Conservation (phyloP, 140 eudicot species). For the Senecio squalidus region DNA sequence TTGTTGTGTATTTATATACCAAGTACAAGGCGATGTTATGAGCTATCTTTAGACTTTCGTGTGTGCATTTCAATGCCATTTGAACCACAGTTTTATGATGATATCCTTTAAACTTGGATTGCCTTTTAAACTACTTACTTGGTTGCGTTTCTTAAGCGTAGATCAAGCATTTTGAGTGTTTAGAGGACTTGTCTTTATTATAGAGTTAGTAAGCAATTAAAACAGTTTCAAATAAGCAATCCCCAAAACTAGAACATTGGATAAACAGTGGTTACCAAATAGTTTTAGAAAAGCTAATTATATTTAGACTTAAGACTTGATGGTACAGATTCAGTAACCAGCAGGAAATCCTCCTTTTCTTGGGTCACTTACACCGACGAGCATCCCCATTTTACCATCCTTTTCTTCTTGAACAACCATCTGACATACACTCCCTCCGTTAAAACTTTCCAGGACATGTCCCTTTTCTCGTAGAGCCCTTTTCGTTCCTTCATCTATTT, state of each 20-base stretch:
- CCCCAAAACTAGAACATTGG: background rate
- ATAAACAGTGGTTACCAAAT: background rate
- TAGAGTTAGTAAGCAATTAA: too few species aligned
- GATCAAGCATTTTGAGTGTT: too few species aligned
- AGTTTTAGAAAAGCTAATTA: background rate
- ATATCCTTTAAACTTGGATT: too few species aligned
- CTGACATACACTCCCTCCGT: constrained; percentile 50
- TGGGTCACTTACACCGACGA: constrained; percentile 55
- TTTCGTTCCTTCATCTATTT: constrained; percentile 35
- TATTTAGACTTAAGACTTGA: background rate
- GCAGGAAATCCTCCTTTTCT: constrained; percentile 62
- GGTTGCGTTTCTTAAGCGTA: too few species aligned
- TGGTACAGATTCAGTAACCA: constrained; percentile 22
- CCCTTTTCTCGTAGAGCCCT: constrained; percentile 33
- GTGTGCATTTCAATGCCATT: background rate
- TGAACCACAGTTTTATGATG: too few species aligned
- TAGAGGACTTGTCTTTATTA: too few species aligned
- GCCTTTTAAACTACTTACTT: too few species aligned
- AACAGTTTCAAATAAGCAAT: too few species aligned
- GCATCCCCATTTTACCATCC: constrained; percentile 14
- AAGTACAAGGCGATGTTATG: background rate
- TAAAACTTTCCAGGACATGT: constrained; percentile 32
- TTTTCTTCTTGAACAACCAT: constrained; percentile 33
- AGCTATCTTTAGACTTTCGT: background rate
- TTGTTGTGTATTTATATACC: background rate